Base-by-base conservation (phyloP, 345 rosid species). In the Bretschneidera sinensis region DNA sequence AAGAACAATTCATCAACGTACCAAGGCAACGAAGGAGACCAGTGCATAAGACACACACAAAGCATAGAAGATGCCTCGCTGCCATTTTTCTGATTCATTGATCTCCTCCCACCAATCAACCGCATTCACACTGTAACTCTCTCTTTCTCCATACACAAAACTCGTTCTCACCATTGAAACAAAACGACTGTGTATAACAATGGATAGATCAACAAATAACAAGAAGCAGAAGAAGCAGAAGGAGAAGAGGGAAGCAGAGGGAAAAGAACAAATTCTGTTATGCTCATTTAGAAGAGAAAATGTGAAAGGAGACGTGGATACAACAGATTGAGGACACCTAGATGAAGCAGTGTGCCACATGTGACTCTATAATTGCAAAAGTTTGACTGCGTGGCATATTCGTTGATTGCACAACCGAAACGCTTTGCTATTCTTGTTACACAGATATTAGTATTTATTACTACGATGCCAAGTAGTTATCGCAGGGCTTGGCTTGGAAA, bases 21-120 rank as follows among this genome's bases (percentile, higher is more conserved):
- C 91, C 82, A 85, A 59, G 43, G 88, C 84, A 69, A 82, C 74
- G 51, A 78, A 61, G 66, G 84, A 82, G 67, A 85, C 81, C 47
- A 78, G 48, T 17, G 73, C 91, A 66, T 85, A 82, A 7, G 83
- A 53, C 14, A 70, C 74, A 68, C 70, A 71, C 55, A 82, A 74
- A 60, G 66, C 51, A 65, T 70, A 75, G 64, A 74, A 85, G 55
- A 82, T 75, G 71, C 70, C 69, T 57, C 69, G 72, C 47, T 85
- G 88, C 84, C 91, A 80, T 15, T 82, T 63, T 64, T 77, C 74
- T 0, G 87, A 82, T 20, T 73, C 75, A 61, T 82, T 64, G 14
- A 80, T 74, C 34, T 82, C 79, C 31, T 75, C 80, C 91, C 79
- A 85, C 85, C 84, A 82, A 73, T 54, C 67, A 28, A 28, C 3